These are phyloP conservation scores for Lipomyces starkeyi DNA, from an alignment of 805 yeast genomes.

Conservation along the genomic window DNA sequence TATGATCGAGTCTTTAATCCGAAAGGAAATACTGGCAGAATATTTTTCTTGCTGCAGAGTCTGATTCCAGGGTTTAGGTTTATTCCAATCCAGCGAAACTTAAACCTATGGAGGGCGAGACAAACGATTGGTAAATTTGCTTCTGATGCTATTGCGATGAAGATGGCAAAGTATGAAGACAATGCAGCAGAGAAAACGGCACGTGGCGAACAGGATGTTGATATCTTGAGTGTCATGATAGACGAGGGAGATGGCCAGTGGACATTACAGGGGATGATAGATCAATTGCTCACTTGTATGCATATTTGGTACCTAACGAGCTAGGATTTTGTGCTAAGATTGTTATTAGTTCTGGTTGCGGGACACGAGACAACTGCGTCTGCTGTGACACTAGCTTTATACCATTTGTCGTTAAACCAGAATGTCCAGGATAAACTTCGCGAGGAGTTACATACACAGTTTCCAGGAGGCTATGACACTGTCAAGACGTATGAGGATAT, in stretches of 20 bases:
- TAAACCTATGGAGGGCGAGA: conserved; percentile 11
- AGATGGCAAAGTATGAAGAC: conserved; percentile 12
- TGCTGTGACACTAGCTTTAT: conserved; percentile 16
- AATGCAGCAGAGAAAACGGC: neutral
- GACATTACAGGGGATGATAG: conserved; percentile 26
- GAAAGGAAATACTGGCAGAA: neutral
- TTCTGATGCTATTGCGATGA: conserved; percentile 25
- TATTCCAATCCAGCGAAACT: conserved; percentile 23
- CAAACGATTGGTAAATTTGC: conserved; percentile 23
- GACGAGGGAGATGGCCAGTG: conserved; percentile 25
- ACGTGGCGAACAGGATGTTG: conserved; percentile 8
- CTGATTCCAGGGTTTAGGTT: conserved; percentile 21
- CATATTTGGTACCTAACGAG: neutral
- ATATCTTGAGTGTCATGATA: conserved; percentile 30
- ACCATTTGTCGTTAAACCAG: conserved; percentile 18
- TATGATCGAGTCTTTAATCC: conserved; percentile 20
- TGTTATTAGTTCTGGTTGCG: conserved; percentile 20
- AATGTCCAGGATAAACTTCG: conserved; percentile 29
- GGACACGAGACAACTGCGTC: conserved; percentile 39
- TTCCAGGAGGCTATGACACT: conserved; percentile 23
- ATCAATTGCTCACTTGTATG: conserved; percentile 30
- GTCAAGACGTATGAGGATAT: conserved; percentile 24
- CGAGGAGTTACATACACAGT: conserved; percentile 20
- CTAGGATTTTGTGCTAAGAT: neutral
- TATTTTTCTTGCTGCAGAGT: conserved; percentile 17